Base-by-base conservation (phyloP, 2,329 filamentous ascomycete species). In the Calonectria pauciramosa region DNA sequence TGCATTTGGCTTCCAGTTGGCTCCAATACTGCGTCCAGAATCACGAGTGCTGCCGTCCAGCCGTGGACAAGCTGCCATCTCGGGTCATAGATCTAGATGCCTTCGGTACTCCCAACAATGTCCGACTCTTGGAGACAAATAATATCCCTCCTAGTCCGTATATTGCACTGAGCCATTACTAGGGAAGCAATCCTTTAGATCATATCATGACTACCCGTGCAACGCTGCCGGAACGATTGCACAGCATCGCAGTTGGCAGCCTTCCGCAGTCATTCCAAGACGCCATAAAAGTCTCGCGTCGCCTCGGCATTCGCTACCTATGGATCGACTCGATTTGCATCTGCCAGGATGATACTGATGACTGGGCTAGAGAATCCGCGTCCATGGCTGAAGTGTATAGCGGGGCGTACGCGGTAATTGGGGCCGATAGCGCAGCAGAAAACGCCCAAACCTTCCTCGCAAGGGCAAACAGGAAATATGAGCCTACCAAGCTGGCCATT, bases 241-340 rank as follows among this genome's bases (percentile, higher is more conserved):
- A 20, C 47, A 7, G 71, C 38, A 1, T 36, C 73, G 0, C 54
- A 41, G 32, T 75, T 1, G 1, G 54, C 0, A 28, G 1, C 0
- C 70, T 78, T 0, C 75, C 75, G 0, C 52, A 70, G 6, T 72
- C 75, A 0, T 70, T 72, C 16, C 71, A 64, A 23, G 76, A 77
- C 18, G 73, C 76, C 0, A 75, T 78, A 13, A 70, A 63, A 9
- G 28, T 75, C 3, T 69, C 73, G 0, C 73, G 73, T 0, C 28
- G 67, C n/a, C 60, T 78, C 0, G 75, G 70, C 1, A 32, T 75
- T 4, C 54, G 68, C 0, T 75, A 16, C 14, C 49, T 78, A 0
- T 78, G 76, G 76, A 77, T 78, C 2, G 76, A 78, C 23, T 71
- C 72, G 0, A 9, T 73, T 3, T 77, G 71, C 14, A 77, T 78